Evolutionary conservation across 2,329 filamentous ascomycete species (phyloP), one percentile per base, ranked within the genome.

Genomic region (Phoma sp.): DNA sequence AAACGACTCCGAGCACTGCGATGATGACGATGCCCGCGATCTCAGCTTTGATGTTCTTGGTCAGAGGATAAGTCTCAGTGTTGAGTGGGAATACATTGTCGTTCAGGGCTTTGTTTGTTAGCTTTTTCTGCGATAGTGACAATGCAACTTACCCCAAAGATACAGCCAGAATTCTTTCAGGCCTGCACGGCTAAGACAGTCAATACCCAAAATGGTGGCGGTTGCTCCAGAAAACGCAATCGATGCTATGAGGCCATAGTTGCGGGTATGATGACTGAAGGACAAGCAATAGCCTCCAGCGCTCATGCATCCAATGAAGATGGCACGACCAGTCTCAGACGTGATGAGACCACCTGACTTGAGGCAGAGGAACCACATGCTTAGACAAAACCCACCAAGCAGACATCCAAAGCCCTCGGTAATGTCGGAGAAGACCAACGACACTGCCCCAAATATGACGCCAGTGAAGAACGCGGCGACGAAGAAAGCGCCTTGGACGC

Each of bases 151-250:
- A 85, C 83, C 79, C 93, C 93, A 98, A 33, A 96, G 82, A 71
- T 96, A 98, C 5, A 91, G 83, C 93, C 93, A 98, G 64, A 97
- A 97, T 72, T 98, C 93, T 73, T 96, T 97, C 65, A 96, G 78
- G 0, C 93, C 93, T n/a, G 92, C 91, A 58, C 86, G 82, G 66
- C 88, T 93, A 66, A 93, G 96, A 74, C 91, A 96, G 72, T 98
- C 93, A 53, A 98, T 89, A 2, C 93, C 93, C 2, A 98, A 76
- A 11, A 96, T 84, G 0, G 89, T 81, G 3, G 85, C 85, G 0
- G 91, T 96, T 3, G 91, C 88, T 7, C 93, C 93, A 4, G 86
- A 83, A 69, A 97, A 96, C 0, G 93, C 85, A 10, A 91, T 91
- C 42, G 85, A 85, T 10, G 79, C 79, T 33, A 97, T 93, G 43